A percentile compares a stretch with the other conserved stretches of the same genome.
Evolutionary conservation across 192 early-diverging fungal species (phyloP).

Genomic region (Backusella morwellensis): DNA sequence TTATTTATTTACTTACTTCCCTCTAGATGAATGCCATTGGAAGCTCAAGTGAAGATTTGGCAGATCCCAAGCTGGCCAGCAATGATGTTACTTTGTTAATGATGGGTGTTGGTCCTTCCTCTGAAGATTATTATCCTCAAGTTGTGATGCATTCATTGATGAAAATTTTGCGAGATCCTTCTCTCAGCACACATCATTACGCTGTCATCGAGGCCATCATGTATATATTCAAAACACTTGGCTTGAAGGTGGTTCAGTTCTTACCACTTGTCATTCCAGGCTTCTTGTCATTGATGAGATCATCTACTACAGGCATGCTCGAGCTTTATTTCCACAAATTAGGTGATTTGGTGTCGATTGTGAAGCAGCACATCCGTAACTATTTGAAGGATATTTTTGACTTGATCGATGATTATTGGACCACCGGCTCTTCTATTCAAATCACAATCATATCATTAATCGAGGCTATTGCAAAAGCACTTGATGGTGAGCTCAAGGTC

Average conservation of each 20-base stretch:
- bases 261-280: slow-evolving; percentile 91
- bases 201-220: slow-evolving; percentile 89
- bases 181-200: slow-evolving; percentile 78
- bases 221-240: slow-evolving; percentile 89
- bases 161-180: slow-evolving; percentile 82
- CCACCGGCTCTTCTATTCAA: slow-evolving; percentile 64
- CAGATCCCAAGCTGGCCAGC: slow-evolving; percentile 48
- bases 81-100: slow-evolving; percentile 56
- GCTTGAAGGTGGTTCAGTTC: slow-evolving; percentile 87
- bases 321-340: slow-evolving; percentile 93
- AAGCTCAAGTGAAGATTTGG: slow-evolving; percentile 45
- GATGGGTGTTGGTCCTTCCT: slow-evolving; percentile 72
- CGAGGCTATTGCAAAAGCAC: slow-evolving; percentile 79
- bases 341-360: slow-evolving; percentile 76
- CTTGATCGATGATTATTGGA: slow-evolving; percentile 79
- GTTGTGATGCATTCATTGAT: slow-evolving; percentile 87
- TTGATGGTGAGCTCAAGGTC: slow-evolving; percentile 87
- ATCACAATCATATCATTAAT: slow-evolving; percentile 83
- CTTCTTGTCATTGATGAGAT: slow-evolving; percentile 82
- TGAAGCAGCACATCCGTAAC: slow-evolving; percentile 87
- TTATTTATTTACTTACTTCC: not conserved
- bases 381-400: slow-evolving; percentile 79
- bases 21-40: slow-evolving; percentile 47
- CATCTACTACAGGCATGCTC: slow-evolving; percentile 72
- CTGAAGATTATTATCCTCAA: slow-evolving; percentile 89